These are phyloP conservation scores for Chiua sp. DNA, from an alignment of 1,284 basidiomycete genomes.

Conservation along the genomic window DNA sequence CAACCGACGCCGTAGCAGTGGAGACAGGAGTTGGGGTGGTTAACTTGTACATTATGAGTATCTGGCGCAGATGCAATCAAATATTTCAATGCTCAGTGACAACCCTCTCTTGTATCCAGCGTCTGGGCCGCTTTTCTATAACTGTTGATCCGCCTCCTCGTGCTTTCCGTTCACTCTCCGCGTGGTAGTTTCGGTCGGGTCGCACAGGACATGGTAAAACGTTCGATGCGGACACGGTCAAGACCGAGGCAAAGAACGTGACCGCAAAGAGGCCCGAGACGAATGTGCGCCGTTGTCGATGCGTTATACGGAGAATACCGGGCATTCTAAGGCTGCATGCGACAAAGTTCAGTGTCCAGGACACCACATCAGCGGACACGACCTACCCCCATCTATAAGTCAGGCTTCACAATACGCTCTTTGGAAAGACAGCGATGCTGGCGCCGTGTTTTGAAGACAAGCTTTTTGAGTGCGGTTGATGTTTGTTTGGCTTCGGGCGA, in stretches of 20 bases:
- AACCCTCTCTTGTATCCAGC: constrained; percentile 80
- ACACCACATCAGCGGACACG: background rate
- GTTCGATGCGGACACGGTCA: constrained; percentile 82
- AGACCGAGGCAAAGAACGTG: constrained; percentile 75
- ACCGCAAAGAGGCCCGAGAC: constrained; percentile 79
- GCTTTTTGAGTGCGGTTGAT: background rate
- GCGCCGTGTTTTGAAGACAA: too few species aligned
- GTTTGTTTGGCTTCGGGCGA: constrained; percentile 24
- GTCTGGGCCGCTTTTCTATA: constrained; percentile 66
- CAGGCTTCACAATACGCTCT: constrained; percentile 12
- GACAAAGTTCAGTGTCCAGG: background rate
- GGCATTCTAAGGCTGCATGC: constrained; percentile 49
- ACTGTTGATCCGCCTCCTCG: constrained; percentile 43
- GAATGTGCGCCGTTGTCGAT: constrained; percentile 68
- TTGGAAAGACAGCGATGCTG: background rate
- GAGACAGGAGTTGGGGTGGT: constrained; percentile 3
- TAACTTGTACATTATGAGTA: constrained; percentile 11
- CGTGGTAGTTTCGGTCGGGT: constrained; percentile 56
- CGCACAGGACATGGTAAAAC: constrained; percentile 79
- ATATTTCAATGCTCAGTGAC: constrained; percentile 24
- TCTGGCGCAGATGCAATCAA: background rate
- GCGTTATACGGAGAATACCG: constrained; percentile 64
- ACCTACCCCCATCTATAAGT: constrained; percentile 34
- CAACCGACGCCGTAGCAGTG: constrained; percentile 1
- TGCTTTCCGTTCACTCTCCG: constrained; percentile 43